These are phyloP conservation scores for Fusarium mangiferae DNA, from an alignment of 2,329 filamentous ascomycete genomes.

Conservation along the genomic window DNA sequence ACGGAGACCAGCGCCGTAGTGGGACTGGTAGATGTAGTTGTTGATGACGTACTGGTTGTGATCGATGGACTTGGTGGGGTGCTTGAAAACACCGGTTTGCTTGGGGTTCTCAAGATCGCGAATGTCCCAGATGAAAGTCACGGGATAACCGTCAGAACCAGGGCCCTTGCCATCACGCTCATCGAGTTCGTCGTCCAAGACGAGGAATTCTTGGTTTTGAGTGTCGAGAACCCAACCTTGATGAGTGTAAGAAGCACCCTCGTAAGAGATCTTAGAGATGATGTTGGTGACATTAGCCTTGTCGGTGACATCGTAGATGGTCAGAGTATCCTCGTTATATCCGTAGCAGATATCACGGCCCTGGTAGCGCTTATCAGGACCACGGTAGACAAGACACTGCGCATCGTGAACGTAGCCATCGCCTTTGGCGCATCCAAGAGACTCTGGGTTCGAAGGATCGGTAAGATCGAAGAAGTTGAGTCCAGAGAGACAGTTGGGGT, in stretches of 20 bases:
- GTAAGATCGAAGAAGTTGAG: constrained; percentile 68
- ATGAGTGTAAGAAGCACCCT: constrained; percentile 67
- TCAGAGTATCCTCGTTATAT: constrained; percentile 64
- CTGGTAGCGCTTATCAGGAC: constrained; percentile 59
- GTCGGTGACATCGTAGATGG: constrained; percentile 64
- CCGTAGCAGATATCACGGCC: constrained; percentile 66
- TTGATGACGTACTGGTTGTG: constrained; percentile 61
- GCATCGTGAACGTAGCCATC: constrained; percentile 72
- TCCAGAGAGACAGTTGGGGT: constrained; percentile 57
- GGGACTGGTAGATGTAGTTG: constrained; percentile 59
- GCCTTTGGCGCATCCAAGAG: constrained; percentile 61
- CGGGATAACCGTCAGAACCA: constrained; percentile 56
- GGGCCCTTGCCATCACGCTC: constrained; percentile 55
- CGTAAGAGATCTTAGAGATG: constrained; percentile 63
- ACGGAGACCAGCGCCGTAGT: constrained; percentile 61
- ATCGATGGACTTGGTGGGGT: constrained; percentile 54
- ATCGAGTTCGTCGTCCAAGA: constrained; percentile 65
- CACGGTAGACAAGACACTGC: constrained; percentile 65
- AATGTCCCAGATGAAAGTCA: constrained; percentile 64
- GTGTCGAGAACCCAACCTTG: constrained; percentile 65
- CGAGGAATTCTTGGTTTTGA: constrained; percentile 56
- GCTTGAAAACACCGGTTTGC: constrained; percentile 56
- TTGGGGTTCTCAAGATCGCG: constrained; percentile 54
- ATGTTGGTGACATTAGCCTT: constrained; percentile 57
- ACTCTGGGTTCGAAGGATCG: constrained; percentile 62